Evolutionary conservation across 441 rosid species (phyloP).

Genomic region (Geranium incanum): DNA sequence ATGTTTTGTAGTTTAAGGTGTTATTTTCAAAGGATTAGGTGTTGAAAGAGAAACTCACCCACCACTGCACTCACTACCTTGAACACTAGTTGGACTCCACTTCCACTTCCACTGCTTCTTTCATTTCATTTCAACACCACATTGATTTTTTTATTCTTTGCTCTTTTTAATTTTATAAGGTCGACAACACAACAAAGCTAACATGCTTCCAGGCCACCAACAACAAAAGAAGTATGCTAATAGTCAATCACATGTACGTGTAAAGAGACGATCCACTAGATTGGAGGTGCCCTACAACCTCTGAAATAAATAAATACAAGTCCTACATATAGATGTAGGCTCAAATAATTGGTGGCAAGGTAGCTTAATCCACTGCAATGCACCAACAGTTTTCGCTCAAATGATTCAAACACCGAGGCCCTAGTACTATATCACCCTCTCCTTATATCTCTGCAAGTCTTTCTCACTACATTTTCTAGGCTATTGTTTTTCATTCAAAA

Average conservation of each 20-base stretch:
- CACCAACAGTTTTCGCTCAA: slow-evolving; percentile 6
- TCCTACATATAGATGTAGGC: slow-evolving; percentile 22
- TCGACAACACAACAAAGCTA: slow-evolving; percentile 16
- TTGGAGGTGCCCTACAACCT: slow-evolving; percentile 25
- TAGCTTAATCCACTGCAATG: slow-evolving; percentile 6
- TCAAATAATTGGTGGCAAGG: slow-evolving; percentile 32
- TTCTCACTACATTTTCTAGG: no score
- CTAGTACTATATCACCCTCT: no score
- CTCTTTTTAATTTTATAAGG: no score
- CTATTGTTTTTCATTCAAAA: no score
- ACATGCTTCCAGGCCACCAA: slow-evolving; percentile 41
- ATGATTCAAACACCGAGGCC: no score
- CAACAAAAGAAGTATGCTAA: no score
- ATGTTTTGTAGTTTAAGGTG: slow-evolving; percentile 24
- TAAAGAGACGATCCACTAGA: no score
- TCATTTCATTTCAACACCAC: slow-evolving; percentile 32
- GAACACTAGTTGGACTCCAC: slow-evolving; percentile 65
- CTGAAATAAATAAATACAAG: slow-evolving; percentile 40
- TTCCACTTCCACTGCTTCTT: slow-evolving; percentile 62
- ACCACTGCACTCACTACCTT: slow-evolving; percentile 29
- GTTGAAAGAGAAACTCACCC: slow-evolving; percentile 75
- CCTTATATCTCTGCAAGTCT: no score
- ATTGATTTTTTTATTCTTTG: neutral
- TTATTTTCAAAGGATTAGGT: slow-evolving; percentile 62
- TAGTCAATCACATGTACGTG: no score